Conservation (phyloP, 352 stramenopile species). For the Globisporangium okanoganense region DNA sequence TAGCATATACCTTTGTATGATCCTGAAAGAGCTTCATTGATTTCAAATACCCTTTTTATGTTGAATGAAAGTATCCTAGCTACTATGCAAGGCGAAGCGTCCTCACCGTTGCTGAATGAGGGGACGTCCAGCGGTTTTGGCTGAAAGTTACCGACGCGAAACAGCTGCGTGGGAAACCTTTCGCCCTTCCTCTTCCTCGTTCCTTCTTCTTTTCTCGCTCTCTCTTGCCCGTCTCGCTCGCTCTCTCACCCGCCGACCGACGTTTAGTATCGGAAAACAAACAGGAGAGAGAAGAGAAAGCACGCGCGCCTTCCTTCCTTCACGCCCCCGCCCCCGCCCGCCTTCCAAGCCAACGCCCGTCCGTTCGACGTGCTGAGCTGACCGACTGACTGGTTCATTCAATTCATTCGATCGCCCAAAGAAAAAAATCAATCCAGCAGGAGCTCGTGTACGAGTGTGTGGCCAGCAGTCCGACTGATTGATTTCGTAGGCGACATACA, state of each 20-base stretch:
- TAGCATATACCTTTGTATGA: too few species aligned
- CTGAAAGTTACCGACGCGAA: not conserved
- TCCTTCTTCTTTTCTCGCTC: conserved; percentile 11
- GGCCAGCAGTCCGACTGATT: not conserved
- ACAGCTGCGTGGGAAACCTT: not conserved
- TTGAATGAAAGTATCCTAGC: too few species aligned
- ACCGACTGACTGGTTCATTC: not conserved
- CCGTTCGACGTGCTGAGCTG: not conserved
- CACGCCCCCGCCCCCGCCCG: not conserved
- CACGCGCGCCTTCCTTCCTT: not conserved
- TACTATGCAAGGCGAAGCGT: too few species aligned
- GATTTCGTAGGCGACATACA: not conserved
- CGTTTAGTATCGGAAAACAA: conserved; percentile 8
- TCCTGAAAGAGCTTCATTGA: too few species aligned
- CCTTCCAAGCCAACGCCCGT: not conserved
- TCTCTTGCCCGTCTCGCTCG: conserved; percentile 3
- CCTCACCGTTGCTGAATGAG: too few species aligned
- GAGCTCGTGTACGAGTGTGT: not conserved
- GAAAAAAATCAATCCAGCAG: not conserved
- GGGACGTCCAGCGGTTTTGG: not conserved
- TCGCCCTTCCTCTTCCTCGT: conserved; percentile 2
- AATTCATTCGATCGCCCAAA: not conserved
- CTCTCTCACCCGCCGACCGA: not conserved
- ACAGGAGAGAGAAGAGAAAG: not conserved
- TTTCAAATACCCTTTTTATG: too few species aligned